phyloP scores from a whole-genome alignment of 2,329 filamentous ascomycete species.

The Fusarium aywerte region DNA sequence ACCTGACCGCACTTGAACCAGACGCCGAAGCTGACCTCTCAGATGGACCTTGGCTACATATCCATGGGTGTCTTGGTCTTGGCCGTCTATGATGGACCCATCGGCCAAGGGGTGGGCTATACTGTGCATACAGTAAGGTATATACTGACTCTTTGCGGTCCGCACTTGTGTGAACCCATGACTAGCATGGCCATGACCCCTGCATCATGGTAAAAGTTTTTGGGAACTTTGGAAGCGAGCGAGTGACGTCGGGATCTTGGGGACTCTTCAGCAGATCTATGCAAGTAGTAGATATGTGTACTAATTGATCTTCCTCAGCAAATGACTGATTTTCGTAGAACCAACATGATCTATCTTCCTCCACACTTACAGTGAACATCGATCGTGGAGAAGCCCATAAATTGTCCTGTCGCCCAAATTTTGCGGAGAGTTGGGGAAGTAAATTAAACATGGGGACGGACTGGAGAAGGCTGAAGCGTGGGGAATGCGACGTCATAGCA shows the following conservation, averaged over 20 bases:
- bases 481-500: conserved; percentile 45
- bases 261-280: neutral
- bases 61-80: conserved; percentile 6
- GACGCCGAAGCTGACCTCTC: conserved; percentile 2
- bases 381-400: conserved; percentile 14
- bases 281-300: neutral
- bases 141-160: conserved; percentile 6
- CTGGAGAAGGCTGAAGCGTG: conserved; percentile 22
- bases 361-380: neutral
- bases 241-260: neutral
- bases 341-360: neutral
- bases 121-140: conserved; percentile 1
- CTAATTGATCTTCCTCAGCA: neutral
- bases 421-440: conserved; percentile 24
- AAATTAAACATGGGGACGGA: conserved; percentile 18
- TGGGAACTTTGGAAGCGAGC: neutral
- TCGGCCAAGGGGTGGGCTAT: conserved; percentile 3
- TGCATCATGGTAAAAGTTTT: conserved; percentile 12
- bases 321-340: neutral
- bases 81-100: conserved; percentile 15
- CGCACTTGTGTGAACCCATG: conserved; percentile 6
- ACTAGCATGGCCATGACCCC: conserved; percentile 12
- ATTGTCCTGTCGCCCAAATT: conserved; percentile 16
- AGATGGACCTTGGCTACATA: conserved; percentile 9
- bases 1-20: conserved; percentile 32